Evolutionary conservation across 495 filamentous ascomycete genomes (phyloP), one percentile per base, ranked within the genome.

Genomic region (Penicillium riverlandense): DNA sequence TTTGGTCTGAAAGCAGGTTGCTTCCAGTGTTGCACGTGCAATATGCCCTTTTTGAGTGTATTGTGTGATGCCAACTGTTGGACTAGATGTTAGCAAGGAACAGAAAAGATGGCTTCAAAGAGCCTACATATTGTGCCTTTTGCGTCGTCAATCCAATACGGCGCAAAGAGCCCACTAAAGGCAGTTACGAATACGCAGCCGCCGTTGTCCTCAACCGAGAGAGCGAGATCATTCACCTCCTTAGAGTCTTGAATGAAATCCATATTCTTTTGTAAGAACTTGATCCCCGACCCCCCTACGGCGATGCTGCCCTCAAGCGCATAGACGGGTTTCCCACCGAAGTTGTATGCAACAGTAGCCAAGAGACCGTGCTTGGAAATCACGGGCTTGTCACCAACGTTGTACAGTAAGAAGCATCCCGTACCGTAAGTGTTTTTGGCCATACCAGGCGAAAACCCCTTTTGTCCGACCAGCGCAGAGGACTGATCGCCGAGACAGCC

Each of bases 341-440:
- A 94, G n/a, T 70, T 43, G 34, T 67, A 72, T 6, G 88, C 91
- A 15, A 97, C 84, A 1, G 91, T 97, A 11, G 88, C 85, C 30
- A 97, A 68, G 11, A 97, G 75, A n/a, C 91, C 91, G 55, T 92
- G 86, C 40, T 77, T 83, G 13, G 91, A 96, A 43, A 95, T 82
- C 27, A 96, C 91, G 2, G 91, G 90, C 62, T 86, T 83, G 6
- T 83, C 76, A 28, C 91, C 91, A 36, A 95, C 89, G 62, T 97
- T 96, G 56, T 95, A 96, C 8, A 97, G 71, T 38, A 96, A 71
- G 66, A 97, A 97, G 64, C 90, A 95, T 8, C 91, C 91, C 2
- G 92, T 97, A 14, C 91, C 91, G 53, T 96, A 97, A 0, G 91
- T 97, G 57, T 96, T 96, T 70, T 97, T 97, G 11, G 91, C 91